A percentile compares a stretch with the other conserved stretches of the same genome.
Conservation (phyloP, 345 rosid genomes). For the Alliaria petiolata region DNA sequence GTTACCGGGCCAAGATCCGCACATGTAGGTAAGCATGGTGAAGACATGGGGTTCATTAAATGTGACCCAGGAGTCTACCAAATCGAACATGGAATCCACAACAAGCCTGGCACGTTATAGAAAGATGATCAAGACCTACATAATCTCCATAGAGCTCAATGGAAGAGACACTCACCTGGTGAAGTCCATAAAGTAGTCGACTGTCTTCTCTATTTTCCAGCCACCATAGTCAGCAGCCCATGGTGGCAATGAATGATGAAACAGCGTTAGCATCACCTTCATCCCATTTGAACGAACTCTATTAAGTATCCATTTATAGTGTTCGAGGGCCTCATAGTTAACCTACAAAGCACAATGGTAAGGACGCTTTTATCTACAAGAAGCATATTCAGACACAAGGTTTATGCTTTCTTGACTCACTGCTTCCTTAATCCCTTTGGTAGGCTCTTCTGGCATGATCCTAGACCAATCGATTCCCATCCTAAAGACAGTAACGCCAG, state of each 20-base stretch:
- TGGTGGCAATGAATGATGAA: constrained; percentile 94
- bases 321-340: constrained; percentile 79
- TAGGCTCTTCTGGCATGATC: constrained; percentile 84
- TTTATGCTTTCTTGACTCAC: constrained; percentile 46
- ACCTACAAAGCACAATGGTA: constrained; percentile 45
- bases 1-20: constrained; percentile 99
- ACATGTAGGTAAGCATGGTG: constrained; percentile 85
- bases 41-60: constrained; percentile 96
- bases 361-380: neutral
- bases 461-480: constrained; percentile 96
- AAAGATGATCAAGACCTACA: constrained; percentile 18
- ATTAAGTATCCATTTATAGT: constrained; percentile 78
- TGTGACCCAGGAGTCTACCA: constrained; percentile 88
- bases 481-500: constrained; percentile 75
- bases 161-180: constrained; percentile 49
- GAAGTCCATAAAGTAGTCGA: constrained; percentile 80
- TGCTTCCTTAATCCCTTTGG: constrained; percentile 56
- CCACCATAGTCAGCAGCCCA: constrained; percentile 99
- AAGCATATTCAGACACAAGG: constrained; percentile 12
- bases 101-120: constrained; percentile 61
- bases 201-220: constrained; percentile 94
- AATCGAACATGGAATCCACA: constrained; percentile 66
- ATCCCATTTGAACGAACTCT: constrained; percentile 81
- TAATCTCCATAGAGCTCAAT: constrained; percentile 4
- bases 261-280: constrained; percentile 96